phyloP scores from a whole-genome alignment of 2,329 filamentous ascomycete species.

The Septoria linicola region DNA sequence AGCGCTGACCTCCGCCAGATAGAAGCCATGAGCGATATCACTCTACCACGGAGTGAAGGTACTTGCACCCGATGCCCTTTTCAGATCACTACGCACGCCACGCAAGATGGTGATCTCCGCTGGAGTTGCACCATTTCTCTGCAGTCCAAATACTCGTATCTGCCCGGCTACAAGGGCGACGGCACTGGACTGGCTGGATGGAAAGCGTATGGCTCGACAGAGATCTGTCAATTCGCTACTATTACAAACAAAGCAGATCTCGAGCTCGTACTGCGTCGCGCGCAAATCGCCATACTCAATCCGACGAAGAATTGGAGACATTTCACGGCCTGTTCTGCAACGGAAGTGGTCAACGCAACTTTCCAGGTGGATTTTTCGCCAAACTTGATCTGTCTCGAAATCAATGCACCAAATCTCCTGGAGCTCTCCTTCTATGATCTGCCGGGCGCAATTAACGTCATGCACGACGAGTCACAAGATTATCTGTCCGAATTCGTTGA shows the following conservation, averaged over 20 bases:
- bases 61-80: slow-evolving; percentile 77
- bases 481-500: slow-evolving; percentile 71
- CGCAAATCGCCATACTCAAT: slow-evolving; percentile 75
- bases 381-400: slow-evolving; percentile 74
- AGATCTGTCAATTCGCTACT: slow-evolving; percentile 60
- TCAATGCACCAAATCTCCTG: slow-evolving; percentile 68
- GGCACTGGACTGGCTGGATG: slow-evolving; percentile 69
- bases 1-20: slow-evolving; percentile 29
- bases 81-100: slow-evolving; percentile 67
- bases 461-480: slow-evolving; percentile 59
- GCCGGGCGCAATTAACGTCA: slow-evolving; percentile 75
- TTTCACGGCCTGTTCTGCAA: slow-evolving; percentile 33
- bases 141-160: slow-evolving; percentile 62
- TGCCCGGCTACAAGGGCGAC: slow-evolving; percentile 51
- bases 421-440: slow-evolving; percentile 82
- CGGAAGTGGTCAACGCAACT: slow-evolving; percentile 29
- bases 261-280: slow-evolving; percentile 67
- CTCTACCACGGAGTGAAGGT: slow-evolving; percentile 67
- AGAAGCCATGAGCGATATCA: slow-evolving; percentile 58
- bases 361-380: slow-evolving; percentile 70
- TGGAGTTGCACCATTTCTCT: slow-evolving; percentile 71
- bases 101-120: slow-evolving; percentile 40
- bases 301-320: slow-evolving; percentile 53
- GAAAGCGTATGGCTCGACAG: too few relatives aligned
- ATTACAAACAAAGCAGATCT: slow-evolving; percentile 63